Conservation (phyloP, 192 early-diverging fungal species). For the Backusella australiensis region DNA sequence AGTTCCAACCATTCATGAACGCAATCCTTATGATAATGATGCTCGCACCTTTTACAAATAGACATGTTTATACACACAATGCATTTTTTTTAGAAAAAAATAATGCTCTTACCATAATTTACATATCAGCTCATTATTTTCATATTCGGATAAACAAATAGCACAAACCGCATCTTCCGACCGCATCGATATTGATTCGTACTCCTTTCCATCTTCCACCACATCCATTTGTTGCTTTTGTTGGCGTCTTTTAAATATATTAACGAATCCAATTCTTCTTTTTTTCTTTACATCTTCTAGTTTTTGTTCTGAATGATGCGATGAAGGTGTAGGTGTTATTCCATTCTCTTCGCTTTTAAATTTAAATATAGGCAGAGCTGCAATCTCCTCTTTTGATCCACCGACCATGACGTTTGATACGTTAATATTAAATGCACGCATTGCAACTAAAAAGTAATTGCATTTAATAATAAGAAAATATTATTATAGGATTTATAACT, state of each 20-base stretch:
- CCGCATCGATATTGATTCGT: neutral
- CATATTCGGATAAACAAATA: constrained; percentile 77
- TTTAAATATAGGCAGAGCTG: constrained; percentile 61
- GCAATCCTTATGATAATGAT: constrained; percentile 82
- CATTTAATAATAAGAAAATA: neutral
- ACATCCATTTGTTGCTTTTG: neutral
- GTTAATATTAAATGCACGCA: constrained; percentile 51
- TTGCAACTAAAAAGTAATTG: constrained; percentile 36
- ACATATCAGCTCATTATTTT: constrained; percentile 72
- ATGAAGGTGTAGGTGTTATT: neutral
- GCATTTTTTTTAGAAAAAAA: neutral
- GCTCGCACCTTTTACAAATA: constrained; percentile 43
- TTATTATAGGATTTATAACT: neutral
- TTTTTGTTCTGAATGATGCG: neutral
- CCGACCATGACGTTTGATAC: constrained; percentile 56
- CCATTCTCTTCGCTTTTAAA: constrained; percentile 35
- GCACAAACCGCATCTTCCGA: constrained; percentile 53
- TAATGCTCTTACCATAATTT: constrained; percentile 53
- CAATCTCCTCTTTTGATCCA: constrained; percentile 65
- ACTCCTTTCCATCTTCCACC: neutral
- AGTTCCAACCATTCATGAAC: constrained; percentile 80
- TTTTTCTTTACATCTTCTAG: neutral
- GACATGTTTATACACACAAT: neutral
- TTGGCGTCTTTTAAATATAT: neutral
- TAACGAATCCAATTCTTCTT: neutral